Evolutionary conservation across 495 filamentous ascomycete species (phyloP), one percentile per base, ranked within the genome.

Genomic region (Thermothielavioides terrestris): DNA sequence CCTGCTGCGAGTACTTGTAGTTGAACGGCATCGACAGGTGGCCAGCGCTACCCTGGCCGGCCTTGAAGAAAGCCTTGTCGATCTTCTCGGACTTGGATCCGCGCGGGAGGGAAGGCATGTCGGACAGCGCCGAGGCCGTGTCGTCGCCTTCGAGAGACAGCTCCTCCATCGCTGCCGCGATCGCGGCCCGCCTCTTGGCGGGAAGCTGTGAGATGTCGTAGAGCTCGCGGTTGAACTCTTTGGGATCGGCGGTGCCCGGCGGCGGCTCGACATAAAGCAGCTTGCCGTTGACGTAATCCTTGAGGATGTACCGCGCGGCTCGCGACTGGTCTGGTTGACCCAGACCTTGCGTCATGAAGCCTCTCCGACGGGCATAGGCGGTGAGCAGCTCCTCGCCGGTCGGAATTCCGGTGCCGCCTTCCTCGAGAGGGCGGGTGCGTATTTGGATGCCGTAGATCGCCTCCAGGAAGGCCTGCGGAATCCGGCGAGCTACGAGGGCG

Each of bases 201-300:
- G 90, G 89, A 4, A 97, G 76, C 56, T 94, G 86, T 2, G 73
- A 72, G 21, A 80, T 63, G 56, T 90, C 83, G 68, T 97, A 97
- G 4, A 97, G 80, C 18, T 91, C 92, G 35, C 73, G 65, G 67
- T 99, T 99, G 76, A 96, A 99, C 27, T 82, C 78, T 26, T 67
- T 63, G 0, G 77, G 70, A 58, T 96, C 85, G 48, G 84, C 80
- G 32, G 82, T 76, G n/a, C 28, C 69, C 1, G 88, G 89, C 0
- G 94, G 94, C 12, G 94, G 91, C 57, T 91, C 81, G 57, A 86
- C 88, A 74, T 85, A 97, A 7, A 95, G 77, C 2, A 99, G 79
- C 67, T 95, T 96, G 47, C 94, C 94, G 60, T 82, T 94, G 49
- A 99, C 92, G 58, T 95, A 97, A 70, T 99, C 94, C 66, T 99